phyloP scores from a whole-genome alignment of 306 rosid species.

The Prinsepia uniflora region DNA sequence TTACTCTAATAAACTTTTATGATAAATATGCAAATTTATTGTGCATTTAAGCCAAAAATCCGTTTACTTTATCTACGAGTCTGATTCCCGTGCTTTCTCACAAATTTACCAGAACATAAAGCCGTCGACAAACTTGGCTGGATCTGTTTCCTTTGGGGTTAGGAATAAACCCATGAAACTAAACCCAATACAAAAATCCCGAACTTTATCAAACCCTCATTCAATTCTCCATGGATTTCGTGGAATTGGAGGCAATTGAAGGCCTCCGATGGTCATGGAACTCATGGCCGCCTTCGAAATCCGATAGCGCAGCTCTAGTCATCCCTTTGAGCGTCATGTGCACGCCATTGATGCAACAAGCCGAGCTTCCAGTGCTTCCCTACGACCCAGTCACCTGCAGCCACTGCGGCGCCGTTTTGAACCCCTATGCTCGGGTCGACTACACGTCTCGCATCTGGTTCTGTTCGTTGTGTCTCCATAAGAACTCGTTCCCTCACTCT shows the following conservation, averaged over 20 bases:
- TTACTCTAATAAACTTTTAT: no score
- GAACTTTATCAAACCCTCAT: neutral
- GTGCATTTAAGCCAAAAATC: no score
- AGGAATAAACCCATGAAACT: neutral
- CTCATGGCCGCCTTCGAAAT: constrained; percentile 68
- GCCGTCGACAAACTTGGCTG: no score
- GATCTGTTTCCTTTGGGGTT: no score
- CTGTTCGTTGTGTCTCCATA: constrained; percentile 70
- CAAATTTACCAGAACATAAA: no score
- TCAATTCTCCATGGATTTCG: constrained; percentile 56
- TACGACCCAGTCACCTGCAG: constrained; percentile 70
- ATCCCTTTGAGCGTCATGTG: constrained; percentile 80
- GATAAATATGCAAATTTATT: no score
- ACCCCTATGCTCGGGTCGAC: constrained; percentile 88
- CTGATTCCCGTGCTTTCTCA: no score
- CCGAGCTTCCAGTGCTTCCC: constrained; percentile 70
- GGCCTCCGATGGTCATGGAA: constrained; percentile 98
- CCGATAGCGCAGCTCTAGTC: constrained; percentile 39
- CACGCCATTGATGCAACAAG: constrained; percentile 55
- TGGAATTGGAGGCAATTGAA: constrained; percentile 82
- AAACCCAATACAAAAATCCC: no score
- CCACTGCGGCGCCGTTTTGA: constrained; percentile 66
- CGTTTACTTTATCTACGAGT: no score
- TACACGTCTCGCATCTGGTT: constrained; percentile 77
- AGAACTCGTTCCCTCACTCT: constrained; percentile 66